Evolutionary conservation across 2,329 filamentous ascomycete genomes (phyloP).

Genomic region (Pseudocercospora cruenta): DNA sequence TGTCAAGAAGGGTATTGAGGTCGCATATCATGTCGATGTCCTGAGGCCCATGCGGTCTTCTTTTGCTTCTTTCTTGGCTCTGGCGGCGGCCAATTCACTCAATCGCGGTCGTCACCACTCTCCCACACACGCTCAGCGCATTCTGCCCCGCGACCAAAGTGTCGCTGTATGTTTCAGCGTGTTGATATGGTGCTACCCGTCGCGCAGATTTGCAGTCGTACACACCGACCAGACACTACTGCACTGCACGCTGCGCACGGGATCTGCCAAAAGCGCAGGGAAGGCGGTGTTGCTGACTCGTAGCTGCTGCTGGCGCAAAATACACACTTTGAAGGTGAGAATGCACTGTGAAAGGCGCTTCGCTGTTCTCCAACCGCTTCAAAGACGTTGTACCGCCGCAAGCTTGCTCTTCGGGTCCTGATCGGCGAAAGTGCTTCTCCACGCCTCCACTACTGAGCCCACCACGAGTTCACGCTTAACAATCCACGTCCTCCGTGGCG

Average conservation of each 20-base stretch:
- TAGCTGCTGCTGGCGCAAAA: background rate
- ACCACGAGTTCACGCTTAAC: background rate
- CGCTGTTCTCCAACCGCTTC: background rate
- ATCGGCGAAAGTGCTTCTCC: background rate
- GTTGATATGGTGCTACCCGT: background rate
- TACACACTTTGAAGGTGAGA: background rate
- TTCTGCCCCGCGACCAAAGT: background rate
- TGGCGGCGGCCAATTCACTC: background rate
- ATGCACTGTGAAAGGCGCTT: background rate
- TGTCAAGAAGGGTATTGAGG: background rate
- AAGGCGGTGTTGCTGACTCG: conserved; percentile 8
- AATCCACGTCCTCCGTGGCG: background rate
- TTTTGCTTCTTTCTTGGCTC: background rate
- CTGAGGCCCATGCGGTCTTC: background rate
- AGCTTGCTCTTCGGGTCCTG: background rate
- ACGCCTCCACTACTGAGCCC: background rate
- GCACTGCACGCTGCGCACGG: background rate
- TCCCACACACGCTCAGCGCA: background rate
- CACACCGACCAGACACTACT: background rate
- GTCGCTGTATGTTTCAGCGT: background rate
- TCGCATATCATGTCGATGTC: background rate
- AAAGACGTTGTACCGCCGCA: background rate
- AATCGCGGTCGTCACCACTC: background rate
- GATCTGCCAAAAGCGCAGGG: background rate
- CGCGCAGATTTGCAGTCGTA: background rate